Conservation (phyloP, 805 yeast genomes). For the Zygosaccharomyces gambellarensis region DNA sequence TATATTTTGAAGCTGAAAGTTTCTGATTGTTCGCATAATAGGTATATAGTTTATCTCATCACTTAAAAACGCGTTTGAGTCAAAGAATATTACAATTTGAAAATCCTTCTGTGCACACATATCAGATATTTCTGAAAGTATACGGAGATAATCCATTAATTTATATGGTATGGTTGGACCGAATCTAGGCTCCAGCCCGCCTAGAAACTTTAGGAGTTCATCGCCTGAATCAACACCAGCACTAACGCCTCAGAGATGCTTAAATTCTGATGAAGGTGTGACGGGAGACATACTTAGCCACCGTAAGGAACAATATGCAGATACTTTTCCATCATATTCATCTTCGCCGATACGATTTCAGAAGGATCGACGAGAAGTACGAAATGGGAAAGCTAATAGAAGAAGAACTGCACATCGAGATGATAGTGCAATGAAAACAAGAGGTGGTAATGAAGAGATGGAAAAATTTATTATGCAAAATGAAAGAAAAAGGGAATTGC, state of each 20-base stretch:
- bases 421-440: constrained; percentile 7
- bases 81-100: too few species aligned
- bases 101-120: too few species aligned
- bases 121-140: not conserved
- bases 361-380: constrained; percentile 5
- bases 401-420: constrained; percentile 9
- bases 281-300: constrained; percentile 9
- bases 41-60: not conserved
- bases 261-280: constrained; percentile 2
- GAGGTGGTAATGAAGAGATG: constrained; percentile 30
- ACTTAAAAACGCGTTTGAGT: not conserved
- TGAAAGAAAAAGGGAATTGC: constrained; percentile 18
- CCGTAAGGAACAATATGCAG: constrained; percentile 6
- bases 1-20: not conserved
- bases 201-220: not conserved
- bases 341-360: constrained; percentile 8
- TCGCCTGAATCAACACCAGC: constrained; percentile 4
- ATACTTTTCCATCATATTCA: constrained; percentile 7
- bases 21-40: not conserved
- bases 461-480: constrained; percentile 27
- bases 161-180: not conserved
- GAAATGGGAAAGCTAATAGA: not conserved
- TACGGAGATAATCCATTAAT: too few species aligned
- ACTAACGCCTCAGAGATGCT: not conserved
- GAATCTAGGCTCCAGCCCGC: not conserved